Evolutionary conservation across 2,329 filamentous ascomycete species (phyloP), one percentile per base, ranked within the genome.

Genomic region (Colletotrichum agaves): DNA sequence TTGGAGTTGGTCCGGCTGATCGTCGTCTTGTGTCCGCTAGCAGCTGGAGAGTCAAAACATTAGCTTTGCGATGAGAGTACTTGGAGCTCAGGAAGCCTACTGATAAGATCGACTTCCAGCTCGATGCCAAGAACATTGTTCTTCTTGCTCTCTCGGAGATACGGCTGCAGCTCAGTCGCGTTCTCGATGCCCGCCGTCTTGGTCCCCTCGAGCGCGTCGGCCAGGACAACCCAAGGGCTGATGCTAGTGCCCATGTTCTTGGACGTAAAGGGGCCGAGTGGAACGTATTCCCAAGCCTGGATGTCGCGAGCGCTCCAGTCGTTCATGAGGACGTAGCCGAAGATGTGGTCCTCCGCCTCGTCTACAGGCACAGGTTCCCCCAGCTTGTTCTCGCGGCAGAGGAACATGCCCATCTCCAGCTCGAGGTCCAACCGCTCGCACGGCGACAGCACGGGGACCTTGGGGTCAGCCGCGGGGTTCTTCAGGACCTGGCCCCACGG

Each of bases 341-440:
- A 95, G 31, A 95, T 84, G 72, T 90, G 83, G 23, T 92, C 85
- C 43, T 90, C 88, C 0, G 93, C 92, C n/a, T 91, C 80, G 4
- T 84, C 79, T 13, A 94, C 86, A 0, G 84, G 79, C 1, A 95
- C 83, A 0, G 91, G 88, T 53, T 86, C 81, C n/a, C 92, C 92
- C 65, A 94, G 81, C 1, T 83, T 76, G 69, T 92, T 94, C 12
- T 84, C 82, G 41, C 83, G 87, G 77, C 88, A 90, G 15, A 95
- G 82, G 73, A 94, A 94, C 66, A 89, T 91, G 4, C 91, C 93
- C 37, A 96, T 81, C 75, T 96, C 93, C 3, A 96, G 82, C 77
- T 96, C 93, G 49, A 94, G 88, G 72, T 96, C 93, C 0, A 96
- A 83, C 74, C 85, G 75, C 69, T 76, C 86, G 71, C 86, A 87